These are phyloP conservation scores for Amanita rubescens DNA, from an alignment of 768 basidiomycete species.

Conservation along the genomic window DNA sequence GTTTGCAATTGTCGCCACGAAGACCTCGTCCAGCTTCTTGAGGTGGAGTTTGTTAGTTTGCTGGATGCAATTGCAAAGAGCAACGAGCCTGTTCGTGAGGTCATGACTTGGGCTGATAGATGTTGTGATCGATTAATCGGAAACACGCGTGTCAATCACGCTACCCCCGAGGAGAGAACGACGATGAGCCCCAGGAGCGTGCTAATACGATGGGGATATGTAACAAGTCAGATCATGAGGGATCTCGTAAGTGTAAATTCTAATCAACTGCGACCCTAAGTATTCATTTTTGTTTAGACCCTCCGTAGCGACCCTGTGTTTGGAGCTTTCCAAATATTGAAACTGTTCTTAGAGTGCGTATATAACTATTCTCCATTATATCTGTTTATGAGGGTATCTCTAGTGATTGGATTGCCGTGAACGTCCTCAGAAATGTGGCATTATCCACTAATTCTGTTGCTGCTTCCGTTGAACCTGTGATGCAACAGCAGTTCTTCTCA, in stretches of 20 bases:
- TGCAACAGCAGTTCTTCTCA: slow-evolving; percentile 84
- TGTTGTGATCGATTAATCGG: slow-evolving; percentile 83
- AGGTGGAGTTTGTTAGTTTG: slow-evolving; percentile 76
- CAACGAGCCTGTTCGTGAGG: slow-evolving; percentile 73
- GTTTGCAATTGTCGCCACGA: slow-evolving; percentile 92
- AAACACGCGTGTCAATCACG: slow-evolving; percentile 44
- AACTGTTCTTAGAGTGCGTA: slow-evolving; percentile 83
- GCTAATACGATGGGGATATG: slow-evolving; percentile 88
- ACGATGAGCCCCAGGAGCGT: slow-evolving; percentile 84
- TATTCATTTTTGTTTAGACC: slow-evolving; percentile 43
- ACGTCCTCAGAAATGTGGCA: slow-evolving; percentile 80
- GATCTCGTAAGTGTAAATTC: slow-evolving; percentile 56
- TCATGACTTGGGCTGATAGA: slow-evolving; percentile 90
- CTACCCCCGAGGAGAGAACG: slow-evolving; percentile 59
- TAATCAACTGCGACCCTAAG: slow-evolving; percentile 2
- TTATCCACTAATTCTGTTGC: slow-evolving; percentile 88
- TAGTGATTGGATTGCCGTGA: slow-evolving; percentile 90
- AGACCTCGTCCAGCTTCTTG: slow-evolving; percentile 76
- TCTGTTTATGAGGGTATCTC: slow-evolving; percentile 12
- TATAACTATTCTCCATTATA: slow-evolving; percentile 9
- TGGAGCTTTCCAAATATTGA: slow-evolving; percentile 87
- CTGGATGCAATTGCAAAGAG: slow-evolving; percentile 67
- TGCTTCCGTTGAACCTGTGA: slow-evolving; percentile 85
- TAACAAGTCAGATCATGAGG: slow-evolving; percentile 89
- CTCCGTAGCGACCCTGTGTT: slow-evolving; percentile 91